phyloP scores from a whole-genome alignment of 257 asterid genomes.

The Jasminum sambac region DNA sequence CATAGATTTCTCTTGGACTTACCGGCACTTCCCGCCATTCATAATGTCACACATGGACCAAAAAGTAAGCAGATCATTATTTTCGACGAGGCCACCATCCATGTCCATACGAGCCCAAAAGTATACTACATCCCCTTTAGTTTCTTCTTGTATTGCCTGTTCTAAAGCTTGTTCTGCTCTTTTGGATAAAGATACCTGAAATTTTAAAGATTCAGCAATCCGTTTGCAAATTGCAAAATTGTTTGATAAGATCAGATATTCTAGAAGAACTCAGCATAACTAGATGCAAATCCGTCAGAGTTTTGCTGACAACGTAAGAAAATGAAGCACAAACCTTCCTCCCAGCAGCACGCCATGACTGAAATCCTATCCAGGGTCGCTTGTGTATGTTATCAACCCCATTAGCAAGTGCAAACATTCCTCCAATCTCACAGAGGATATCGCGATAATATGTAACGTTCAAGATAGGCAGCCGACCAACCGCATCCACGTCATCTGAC shows the following conservation, averaged over 20 bases:
- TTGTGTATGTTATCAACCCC: slow-evolving; percentile 83
- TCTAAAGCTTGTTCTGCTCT: slow-evolving; percentile 78
- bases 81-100: slow-evolving; percentile 67
- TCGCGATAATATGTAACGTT: slow-evolving; percentile 75
- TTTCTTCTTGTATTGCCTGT: slow-evolving; percentile 60
- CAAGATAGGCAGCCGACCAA: slow-evolving; percentile 76
- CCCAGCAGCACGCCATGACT: slow-evolving; percentile 97
- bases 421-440: slow-evolving; percentile 92
- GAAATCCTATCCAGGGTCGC: slow-evolving; percentile 99
- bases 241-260: slow-evolving; percentile 4
- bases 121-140: slow-evolving; percentile 82
- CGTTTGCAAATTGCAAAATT: slow-evolving; percentile 11
- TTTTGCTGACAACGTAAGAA: neutral
- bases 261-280: slow-evolving; percentile 9
- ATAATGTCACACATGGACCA: slow-evolving; percentile 96
- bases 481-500: slow-evolving; percentile 97
- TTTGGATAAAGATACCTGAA: slow-evolving; percentile 75
- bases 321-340: slow-evolving; percentile 54
- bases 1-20: slow-evolving; percentile 29
- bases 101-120: slow-evolving; percentile 76
- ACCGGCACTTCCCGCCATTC: slow-evolving; percentile 98
- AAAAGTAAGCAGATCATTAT: slow-evolving; percentile 69
- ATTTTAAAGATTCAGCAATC: slow-evolving; percentile 22
- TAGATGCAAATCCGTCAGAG: slow-evolving; percentile 13
- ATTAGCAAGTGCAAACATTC: slow-evolving; percentile 90